These are phyloP conservation scores for Kuraishia hungarica DNA, from an alignment of 805 yeast genomes.

Conservation along the genomic window DNA sequence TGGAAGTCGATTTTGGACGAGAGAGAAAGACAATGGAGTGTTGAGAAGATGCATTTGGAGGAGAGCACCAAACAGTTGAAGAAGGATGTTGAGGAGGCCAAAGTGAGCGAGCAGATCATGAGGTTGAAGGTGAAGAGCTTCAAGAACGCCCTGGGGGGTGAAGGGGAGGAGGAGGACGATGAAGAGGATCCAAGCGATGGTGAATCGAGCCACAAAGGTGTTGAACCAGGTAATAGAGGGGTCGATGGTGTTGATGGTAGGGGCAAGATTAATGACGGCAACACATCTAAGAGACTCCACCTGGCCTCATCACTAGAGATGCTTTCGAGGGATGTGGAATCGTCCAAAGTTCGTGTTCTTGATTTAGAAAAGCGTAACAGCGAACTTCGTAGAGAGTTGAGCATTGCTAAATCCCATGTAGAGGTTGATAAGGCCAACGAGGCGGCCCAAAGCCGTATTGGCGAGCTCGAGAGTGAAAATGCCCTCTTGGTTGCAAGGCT, in stretches of 20 bases:
- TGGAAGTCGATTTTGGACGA: slow-evolving; percentile 62
- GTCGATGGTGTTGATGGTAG: background rate
- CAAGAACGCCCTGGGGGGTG: slow-evolving; percentile 30
- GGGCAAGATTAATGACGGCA: slow-evolving; percentile 14
- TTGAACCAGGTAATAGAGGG: no score
- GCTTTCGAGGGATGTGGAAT: slow-evolving; percentile 67
- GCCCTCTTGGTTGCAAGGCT: slow-evolving; percentile 50
- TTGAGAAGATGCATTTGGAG: slow-evolving; percentile 43
- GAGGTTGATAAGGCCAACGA: slow-evolving; percentile 35
- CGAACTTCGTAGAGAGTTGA: slow-evolving; percentile 58
- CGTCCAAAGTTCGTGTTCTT: slow-evolving; percentile 54
- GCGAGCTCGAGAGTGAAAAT: slow-evolving; percentile 63
- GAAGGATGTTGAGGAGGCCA: slow-evolving; percentile 53
- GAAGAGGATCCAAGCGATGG: no score
- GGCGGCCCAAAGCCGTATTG: slow-evolving; percentile 34
- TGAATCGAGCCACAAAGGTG: background rate
- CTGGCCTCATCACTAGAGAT: slow-evolving; percentile 43
- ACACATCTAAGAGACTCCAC: slow-evolving; percentile 15
- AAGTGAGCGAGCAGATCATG: slow-evolving; percentile 56
- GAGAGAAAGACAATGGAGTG: slow-evolving; percentile 59
- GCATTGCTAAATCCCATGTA: slow-evolving; percentile 38
- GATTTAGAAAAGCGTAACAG: slow-evolving; percentile 76
- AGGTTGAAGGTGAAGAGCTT: slow-evolving; percentile 47
- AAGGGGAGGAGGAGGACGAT: slow-evolving; percentile 17
- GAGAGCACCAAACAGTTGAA: slow-evolving; percentile 43